Evolutionary conservation across 352 stramenopile species (phyloP).

Genomic region (Phytophthora hibernalis): DNA sequence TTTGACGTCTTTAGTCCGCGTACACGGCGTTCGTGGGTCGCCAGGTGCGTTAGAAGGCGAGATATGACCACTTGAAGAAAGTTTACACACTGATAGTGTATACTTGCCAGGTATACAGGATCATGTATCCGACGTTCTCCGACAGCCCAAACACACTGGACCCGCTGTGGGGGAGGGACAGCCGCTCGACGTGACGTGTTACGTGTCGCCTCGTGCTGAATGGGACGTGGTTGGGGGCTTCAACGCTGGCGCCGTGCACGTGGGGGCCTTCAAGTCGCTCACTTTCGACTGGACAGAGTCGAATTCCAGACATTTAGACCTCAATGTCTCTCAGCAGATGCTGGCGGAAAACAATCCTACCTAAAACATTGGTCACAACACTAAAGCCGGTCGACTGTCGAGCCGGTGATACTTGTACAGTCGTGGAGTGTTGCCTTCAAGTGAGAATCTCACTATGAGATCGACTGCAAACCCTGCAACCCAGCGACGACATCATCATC

Average conservation of each 20-base stretch:
- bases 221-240: slow-evolving; percentile 62
- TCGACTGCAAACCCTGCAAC: neutral
- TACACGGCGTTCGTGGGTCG: slow-evolving; percentile 68
- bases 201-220: slow-evolving; percentile 52
- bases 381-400: slow-evolving; percentile 8
- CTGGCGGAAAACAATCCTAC: too few species aligned
- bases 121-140: slow-evolving; percentile 76
- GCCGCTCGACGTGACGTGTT: slow-evolving; percentile 62
- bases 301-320: slow-evolving; percentile 57
- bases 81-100: slow-evolving; percentile 5
- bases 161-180: slow-evolving; percentile 70
- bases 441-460: too few species aligned
- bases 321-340: slow-evolving; percentile 55
- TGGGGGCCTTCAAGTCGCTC: slow-evolving; percentile 62
- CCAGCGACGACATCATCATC: neutral
- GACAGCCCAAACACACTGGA: slow-evolving; percentile 57
- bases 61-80: slow-evolving; percentile 5
- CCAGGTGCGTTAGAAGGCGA: slow-evolving; percentile 41
- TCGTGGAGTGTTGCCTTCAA: slow-evolving; percentile 2
- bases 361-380: slow-evolving; percentile 5
- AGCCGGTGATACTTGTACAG: neutral
- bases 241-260: slow-evolving; percentile 38
- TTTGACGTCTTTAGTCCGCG: slow-evolving; percentile 35
- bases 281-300: slow-evolving; percentile 72
- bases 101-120: slow-evolving; percentile 62